Percentiles rank a stretch among this genome's conserved stretches.
Evolutionary conservation across 2,329 filamentous ascomycete species (phyloP).

Genomic region (Cercospora sp.): DNA sequence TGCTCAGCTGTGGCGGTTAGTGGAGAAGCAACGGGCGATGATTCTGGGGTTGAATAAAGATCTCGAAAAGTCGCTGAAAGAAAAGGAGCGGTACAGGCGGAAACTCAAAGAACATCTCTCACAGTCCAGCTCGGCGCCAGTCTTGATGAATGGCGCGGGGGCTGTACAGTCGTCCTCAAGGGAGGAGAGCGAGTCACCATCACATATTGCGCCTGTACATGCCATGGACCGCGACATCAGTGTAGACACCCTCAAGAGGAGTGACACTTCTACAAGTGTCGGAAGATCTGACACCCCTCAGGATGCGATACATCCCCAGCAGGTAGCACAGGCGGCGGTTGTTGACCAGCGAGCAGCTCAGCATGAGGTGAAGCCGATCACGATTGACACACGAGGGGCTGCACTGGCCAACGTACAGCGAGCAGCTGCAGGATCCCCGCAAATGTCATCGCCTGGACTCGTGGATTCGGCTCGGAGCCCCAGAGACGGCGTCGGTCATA

Average conservation of each 20-base stretch:
- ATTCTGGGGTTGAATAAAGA: conserved; percentile 93
- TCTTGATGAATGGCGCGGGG: conserved; percentile 26
- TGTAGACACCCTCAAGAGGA: conserved; percentile 35
- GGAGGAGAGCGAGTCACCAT: conserved; percentile 36
- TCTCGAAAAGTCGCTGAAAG: conserved; percentile 83
- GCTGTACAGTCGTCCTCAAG: conserved; percentile 24
- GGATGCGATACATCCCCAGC: conserved; percentile 21
- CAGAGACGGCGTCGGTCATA: conserved; percentile 11
- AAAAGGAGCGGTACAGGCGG: conserved; percentile 90
- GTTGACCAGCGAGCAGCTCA: conserved; percentile 13
- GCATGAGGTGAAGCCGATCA: conserved; percentile 4
- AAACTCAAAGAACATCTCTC: conserved; percentile 76
- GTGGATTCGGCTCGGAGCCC: conserved; percentile 22
- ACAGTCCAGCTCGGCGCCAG: conserved; percentile 42
- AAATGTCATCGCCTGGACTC: conserved; percentile 28
- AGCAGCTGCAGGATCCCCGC: conserved; percentile 28
- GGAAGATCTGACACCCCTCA: conserved; percentile 38
- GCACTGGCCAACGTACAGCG: conserved; percentile 17
- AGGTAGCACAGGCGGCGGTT: conserved; percentile 6
- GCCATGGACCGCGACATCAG: conserved; percentile 29
- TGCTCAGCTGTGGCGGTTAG: conserved; percentile 86
- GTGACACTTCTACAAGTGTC: conserved; percentile 30
- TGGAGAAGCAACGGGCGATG: conserved; percentile 95
- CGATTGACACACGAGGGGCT: conserved; percentile 12
- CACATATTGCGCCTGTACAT: conserved; percentile 18